These are phyloP conservation scores for Alternaria arborescens DNA, from an alignment of 2,329 filamentous ascomycete species.

Conservation along the genomic window DNA sequence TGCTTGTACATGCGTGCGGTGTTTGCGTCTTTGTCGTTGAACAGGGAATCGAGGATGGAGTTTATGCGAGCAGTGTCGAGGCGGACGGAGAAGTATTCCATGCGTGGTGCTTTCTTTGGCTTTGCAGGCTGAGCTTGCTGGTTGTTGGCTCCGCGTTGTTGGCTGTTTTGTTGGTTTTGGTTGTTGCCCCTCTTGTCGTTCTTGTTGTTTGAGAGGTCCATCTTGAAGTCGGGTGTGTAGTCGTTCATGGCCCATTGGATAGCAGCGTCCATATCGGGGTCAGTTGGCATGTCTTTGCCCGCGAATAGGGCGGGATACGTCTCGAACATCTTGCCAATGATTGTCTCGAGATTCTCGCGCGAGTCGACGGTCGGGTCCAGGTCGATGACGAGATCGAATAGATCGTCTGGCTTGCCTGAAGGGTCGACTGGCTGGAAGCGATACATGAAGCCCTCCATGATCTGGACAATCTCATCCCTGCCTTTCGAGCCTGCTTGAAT, in stretches of 20 bases:
- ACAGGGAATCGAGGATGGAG: conserved; percentile 73
- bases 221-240: conserved; percentile 79
- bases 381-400: conserved; percentile 85
- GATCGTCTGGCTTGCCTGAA: conserved; percentile 74
- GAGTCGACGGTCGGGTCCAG: conserved; percentile 81
- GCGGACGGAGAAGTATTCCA: conserved; percentile 73
- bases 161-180: conserved; percentile 36
- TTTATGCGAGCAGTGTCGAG: conserved; percentile 62
- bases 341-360: conserved; percentile 82
- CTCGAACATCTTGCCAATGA: conserved; percentile 75
- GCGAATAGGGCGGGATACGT: conserved; percentile 79
- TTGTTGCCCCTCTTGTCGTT: conserved; percentile 36
- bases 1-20: conserved; percentile 76
- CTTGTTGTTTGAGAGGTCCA: conserved; percentile 70
- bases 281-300: conserved; percentile 67
- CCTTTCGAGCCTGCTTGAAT: conserved; percentile 85
- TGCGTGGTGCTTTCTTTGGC: conserved; percentile 58
- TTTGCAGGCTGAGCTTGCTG: conserved; percentile 45
- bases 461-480: conserved; percentile 76
- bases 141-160: conserved; percentile 43
- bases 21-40: conserved; percentile 64
- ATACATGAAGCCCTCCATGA: conserved; percentile 93
- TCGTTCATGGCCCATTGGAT: conserved; percentile 77
- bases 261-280: conserved; percentile 79
- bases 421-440: conserved; percentile 82